Base-by-base conservation (phyloP, 805 yeast genomes). In the Hanseniaspora lachancei region DNA sequence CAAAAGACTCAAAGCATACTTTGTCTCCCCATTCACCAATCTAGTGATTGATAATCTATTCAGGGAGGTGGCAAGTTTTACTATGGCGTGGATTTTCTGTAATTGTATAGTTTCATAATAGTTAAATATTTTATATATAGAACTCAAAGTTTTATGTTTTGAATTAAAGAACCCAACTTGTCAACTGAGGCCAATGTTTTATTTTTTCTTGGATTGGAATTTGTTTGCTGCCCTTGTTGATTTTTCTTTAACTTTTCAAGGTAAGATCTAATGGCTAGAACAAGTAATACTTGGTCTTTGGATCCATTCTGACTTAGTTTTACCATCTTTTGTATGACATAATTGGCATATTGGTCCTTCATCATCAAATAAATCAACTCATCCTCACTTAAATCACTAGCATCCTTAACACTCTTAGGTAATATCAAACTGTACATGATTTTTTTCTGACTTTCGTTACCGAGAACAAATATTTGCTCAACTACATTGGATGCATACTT, bases 401-500 rank as follows among this genome's bases (percentile, higher is more conserved):
- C 73, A 29, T 67, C 70, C 29, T 67, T 70, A 39, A 67, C 68
- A 60, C 79, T 78, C 57, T 72, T 80, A 34, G 77, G 71, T 70
- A 84, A 69, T 16, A 91, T 86, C 62, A 80, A 85, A 56, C 77
- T 79, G 57, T 85, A 77, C 42, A 91, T 77, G 40, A 73, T 66
- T 58, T 72, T 69, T 59, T 89, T 77, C 68, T 89, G 95, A 6
- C 70, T 72, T 9, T 71, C 68, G 18, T 78, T 74, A 48, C 96
- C 95, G 67, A 75, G 78, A 56, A 86, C 76, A 57, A 93, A 86
- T 62, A 96, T 86, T 67, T 87, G 89, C 68, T 93, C 99, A 61
- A 93, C 95, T 34, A 95, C 99, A 68, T 93, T 93, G 0, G 96
- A 88, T 2, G 98, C 97, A 73, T 89, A 93, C 70, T 93, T 93